phyloP scores from a whole-genome alignment of 2,329 filamentous ascomycete genomes.

The Trichoderma atrobrunneum region DNA sequence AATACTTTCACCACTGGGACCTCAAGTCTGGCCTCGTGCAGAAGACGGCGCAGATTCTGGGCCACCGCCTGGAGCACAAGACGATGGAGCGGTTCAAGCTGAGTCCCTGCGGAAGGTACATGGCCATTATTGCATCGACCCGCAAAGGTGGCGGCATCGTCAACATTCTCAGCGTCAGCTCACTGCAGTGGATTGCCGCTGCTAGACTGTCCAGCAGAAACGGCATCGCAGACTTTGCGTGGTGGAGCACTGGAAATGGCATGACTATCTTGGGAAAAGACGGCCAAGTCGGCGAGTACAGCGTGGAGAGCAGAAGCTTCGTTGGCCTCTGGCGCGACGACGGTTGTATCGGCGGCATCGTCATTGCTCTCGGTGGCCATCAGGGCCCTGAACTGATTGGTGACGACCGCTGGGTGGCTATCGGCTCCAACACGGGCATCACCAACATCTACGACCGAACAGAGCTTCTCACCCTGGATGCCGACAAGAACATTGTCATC shows the following conservation, averaged over 20 bases:
- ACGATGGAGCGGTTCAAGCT: slow-evolving; percentile 89
- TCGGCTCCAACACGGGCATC: slow-evolving; percentile 83
- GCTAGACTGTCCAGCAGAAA: slow-evolving; percentile 77
- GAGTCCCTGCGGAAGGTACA: slow-evolving; percentile 80
- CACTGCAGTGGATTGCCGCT: slow-evolving; percentile 83
- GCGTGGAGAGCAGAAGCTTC: slow-evolving; percentile 64
- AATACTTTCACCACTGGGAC: slow-evolving; percentile 95
- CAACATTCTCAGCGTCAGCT: slow-evolving; percentile 76
- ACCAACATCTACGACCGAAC: slow-evolving; percentile 90
- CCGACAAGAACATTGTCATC: slow-evolving; percentile 47
- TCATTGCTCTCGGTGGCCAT: slow-evolving; percentile 72
- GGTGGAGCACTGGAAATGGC: slow-evolving; percentile 84
- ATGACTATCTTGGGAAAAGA: slow-evolving; percentile 80
- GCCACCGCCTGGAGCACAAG: slow-evolving; percentile 77
- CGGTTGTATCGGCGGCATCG: slow-evolving; percentile 81
- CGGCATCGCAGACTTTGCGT: slow-evolving; percentile 85
- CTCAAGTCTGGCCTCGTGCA: slow-evolving; percentile 76
- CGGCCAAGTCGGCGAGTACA: slow-evolving; percentile 89
- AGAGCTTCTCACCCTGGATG: slow-evolving; percentile 50
- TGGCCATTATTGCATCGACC: slow-evolving; percentile 76
- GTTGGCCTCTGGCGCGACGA: slow-evolving; percentile 86
- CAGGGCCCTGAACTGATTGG: slow-evolving; percentile 62
- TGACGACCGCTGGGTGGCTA: slow-evolving; percentile 81
- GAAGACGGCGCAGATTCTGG: slow-evolving; percentile 73
- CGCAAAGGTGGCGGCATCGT: slow-evolving; percentile 84